Evolutionary conservation across 495 filamentous ascomycete species (phyloP), one percentile per base, ranked within the genome.

Genomic region (Chaetomium tenue): DNA sequence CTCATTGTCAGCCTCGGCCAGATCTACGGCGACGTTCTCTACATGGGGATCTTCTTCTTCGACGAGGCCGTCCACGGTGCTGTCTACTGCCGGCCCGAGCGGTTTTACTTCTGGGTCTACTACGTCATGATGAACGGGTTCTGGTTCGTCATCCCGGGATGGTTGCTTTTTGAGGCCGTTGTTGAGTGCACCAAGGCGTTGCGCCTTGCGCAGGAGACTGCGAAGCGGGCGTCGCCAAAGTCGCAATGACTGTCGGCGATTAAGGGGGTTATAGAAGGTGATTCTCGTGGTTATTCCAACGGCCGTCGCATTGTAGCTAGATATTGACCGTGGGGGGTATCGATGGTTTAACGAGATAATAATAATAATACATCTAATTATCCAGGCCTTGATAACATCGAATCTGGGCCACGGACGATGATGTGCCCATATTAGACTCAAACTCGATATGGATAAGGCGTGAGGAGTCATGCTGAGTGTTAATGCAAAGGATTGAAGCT

Each of bases 21-120:
- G 64, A 69, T 86, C 26, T 86, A 87, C 69, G 82, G 84, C 18
- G 80, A 83, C 60, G 73, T 81, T 16, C 73, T 86, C 39, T 87
- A 87, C 77, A 86, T 81, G 68, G 77, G 74, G 4, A 87, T 81
- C 6, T 76, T 76, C 71, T 67, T 78, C 30, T 83, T 83, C 63
- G 83, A 85, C 66, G 70, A 79, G 26, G 73, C 67, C 37, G 67
- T 78, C 33, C 61, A 68, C 26, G 74, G 76, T 9, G 67, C 76
- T 33, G 64, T 70, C n/a, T 85, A 83, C 64, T 84, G 74, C 42
- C 66, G 84, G 37, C 84, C 84, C 2, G 84, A 86, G 70, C 46
- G 68, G 16, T 79, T 74, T 37, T 87, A 86, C 65, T 87, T 79
- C 64, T 86, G 79, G 79, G 75, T 76, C 4, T 87, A 87, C 67